Evolutionary conservation across 495 filamentous ascomycete species (phyloP).

Genomic region (Penicillium malachiteum): DNA sequence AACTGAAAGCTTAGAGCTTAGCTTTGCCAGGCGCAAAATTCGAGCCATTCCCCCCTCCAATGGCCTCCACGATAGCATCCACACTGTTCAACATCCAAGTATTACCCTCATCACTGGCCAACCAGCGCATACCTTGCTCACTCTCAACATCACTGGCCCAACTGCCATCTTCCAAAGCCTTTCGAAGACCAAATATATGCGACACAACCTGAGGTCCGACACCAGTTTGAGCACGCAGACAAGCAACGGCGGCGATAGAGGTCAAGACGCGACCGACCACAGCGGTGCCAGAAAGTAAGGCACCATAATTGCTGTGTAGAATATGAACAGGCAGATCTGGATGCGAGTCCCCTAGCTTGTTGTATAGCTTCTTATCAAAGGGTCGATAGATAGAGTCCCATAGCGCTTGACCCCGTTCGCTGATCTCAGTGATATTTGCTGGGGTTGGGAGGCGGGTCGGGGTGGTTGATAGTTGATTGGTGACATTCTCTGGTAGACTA

Average conservation of each 20-base stretch:
- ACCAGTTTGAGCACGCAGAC: slow-evolving; percentile 70
- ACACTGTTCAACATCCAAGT: slow-evolving; percentile 69
- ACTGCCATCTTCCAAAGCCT: slow-evolving; percentile 66
- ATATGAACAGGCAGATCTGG: slow-evolving; percentile 79
- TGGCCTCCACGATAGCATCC: slow-evolving; percentile 64
- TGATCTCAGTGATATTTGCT: slow-evolving; percentile 51
- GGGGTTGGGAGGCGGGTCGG: slow-evolving; percentile 20
- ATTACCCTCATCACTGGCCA: slow-evolving; percentile 71
- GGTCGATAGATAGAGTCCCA: slow-evolving; percentile 75
- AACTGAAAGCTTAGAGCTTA: slow-evolving; percentile 40
- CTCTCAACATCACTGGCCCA: slow-evolving; percentile 52
- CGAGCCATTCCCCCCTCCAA: slow-evolving; percentile 55
- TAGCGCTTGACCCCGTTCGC: slow-evolving; percentile 55
- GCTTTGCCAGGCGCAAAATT: slow-evolving; percentile 59
- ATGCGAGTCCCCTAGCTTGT: slow-evolving; percentile 65
- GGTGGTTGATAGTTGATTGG: slow-evolving; percentile 16
- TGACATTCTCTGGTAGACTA: slow-evolving; percentile 43
- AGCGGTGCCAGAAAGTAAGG: slow-evolving; percentile 63
- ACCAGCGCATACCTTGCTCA: slow-evolving; percentile 57
- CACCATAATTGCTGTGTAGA: slow-evolving; percentile 66
- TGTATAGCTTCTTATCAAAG: slow-evolving; percentile 65
- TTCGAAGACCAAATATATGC: slow-evolving; percentile 72
- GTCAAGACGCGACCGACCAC: slow-evolving; percentile 63
- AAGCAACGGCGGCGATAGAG: slow-evolving; percentile 66
- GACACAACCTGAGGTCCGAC: slow-evolving; percentile 75